Base-by-base conservation (phyloP, 2,329 filamentous ascomycete species). In the Boeremia lycopersici region DNA sequence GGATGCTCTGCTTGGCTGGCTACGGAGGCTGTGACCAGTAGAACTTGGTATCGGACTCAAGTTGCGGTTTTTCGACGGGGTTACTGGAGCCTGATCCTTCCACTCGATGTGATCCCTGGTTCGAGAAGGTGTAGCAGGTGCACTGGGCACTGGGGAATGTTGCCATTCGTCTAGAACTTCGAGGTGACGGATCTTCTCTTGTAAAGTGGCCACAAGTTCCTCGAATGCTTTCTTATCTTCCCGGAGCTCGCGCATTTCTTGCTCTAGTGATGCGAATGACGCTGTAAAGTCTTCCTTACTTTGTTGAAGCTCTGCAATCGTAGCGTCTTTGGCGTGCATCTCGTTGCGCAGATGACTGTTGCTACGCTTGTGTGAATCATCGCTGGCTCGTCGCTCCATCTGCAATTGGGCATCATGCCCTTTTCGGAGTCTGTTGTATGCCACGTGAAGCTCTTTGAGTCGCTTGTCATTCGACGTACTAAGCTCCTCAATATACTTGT, bases 201-300 rank as follows among this genome's bases (percentile, higher is more conserved):
- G 61, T 1, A 76, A 60, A 6, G 59, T 68, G 8, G 60, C 56
- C 4, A 76, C 66, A 28, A 75, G 56, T 3, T 58, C 53, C 46
- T 70, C 64, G 11, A 75, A 74, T 0, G 64, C 57, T 13, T 61
- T 63, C 50, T 75, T 76, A 33, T 65, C 68, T 39, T 73, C 66
- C 12, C 61, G 57, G 15, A 75, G 48, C 2, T 60, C 49, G 2
- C 52, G 51, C 9, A 75, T 56, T 48, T 75, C 72, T 15, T 60
- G 49, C 57, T 74, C 69, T 3, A 76, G 47, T 2, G 63, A 63
- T 11, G 63, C 56, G 15, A 72, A 63, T 1, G 65, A 66, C 1
- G 54, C 45, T 2, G 60, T 61, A 11, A 70, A 70, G 2, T 69
- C 61, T 3, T 61, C 56, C 30, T 67, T 69, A 40, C 57, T 56